These are phyloP conservation scores for Rhodosporidiobolus odoratus DNA, from an alignment of 768 basidiomycete species.

Conservation along the genomic window DNA sequence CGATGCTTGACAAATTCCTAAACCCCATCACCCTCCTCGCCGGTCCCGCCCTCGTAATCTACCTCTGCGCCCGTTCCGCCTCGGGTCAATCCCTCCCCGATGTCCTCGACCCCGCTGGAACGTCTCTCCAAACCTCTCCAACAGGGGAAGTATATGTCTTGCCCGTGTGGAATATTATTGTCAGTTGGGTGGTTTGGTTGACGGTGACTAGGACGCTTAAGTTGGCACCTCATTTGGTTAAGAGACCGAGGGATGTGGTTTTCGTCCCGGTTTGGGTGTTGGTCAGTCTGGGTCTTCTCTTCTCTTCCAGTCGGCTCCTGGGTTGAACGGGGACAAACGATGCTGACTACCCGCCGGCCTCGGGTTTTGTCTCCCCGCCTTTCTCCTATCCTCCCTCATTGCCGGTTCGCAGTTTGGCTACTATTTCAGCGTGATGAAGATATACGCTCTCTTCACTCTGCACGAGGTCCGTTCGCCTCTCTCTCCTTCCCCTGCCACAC, in stretches of 20 bases:
- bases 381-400: too few species aligned
- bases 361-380: too few species aligned
- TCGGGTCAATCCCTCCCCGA: constrained; percentile 2
- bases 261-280: constrained; percentile 80
- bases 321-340: too few species aligned
- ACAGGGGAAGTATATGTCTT: constrained; percentile 36
- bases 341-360: too few species aligned
- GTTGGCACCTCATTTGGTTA: constrained; percentile 72
- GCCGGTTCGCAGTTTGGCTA: too few species aligned
- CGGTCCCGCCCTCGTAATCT: constrained; percentile 71
- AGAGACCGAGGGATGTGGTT: constrained; percentile 67
- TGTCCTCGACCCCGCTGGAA: constrained; percentile 32
- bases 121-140: constrained; percentile 43
- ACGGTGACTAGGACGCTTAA: constrained; percentile 54
- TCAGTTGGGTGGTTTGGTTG: constrained; percentile 50
- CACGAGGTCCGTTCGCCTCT: constrained; percentile 63
- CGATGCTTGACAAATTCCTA: constrained; percentile 72
- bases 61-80: constrained; percentile 63
- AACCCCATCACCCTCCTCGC: constrained; percentile 80
- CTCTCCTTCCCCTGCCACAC: constrained; percentile 45
- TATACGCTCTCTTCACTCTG: constrained; percentile 81
- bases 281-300: too few species aligned
- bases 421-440: constrained; percentile 63
- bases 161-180: constrained; percentile 43
- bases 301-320: too few species aligned